Base-by-base conservation (phyloP, 768 basidiomycete genomes). In the Guyanaporus albipodus region DNA sequence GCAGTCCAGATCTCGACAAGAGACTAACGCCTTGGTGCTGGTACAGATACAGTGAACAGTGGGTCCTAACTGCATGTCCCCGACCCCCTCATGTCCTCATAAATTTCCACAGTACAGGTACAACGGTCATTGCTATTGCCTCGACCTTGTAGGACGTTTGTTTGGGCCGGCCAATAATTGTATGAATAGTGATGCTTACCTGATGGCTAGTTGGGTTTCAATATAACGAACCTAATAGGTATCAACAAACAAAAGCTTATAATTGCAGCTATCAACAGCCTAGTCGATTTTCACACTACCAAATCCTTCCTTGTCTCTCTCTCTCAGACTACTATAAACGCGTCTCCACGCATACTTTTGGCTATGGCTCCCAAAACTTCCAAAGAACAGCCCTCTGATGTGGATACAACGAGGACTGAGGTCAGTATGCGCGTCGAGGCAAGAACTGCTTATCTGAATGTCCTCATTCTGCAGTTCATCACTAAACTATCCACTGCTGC, bases 401-500 rank as follows among this genome's bases (percentile, higher is more conserved):
- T 32, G 42, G 63, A 69, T 23, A 47, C 56, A 14, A 54, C 56
- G 12, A 69, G 48, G 57, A 49, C 65, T 45, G 60, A 67, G 60
- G 65, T 68, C 15, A 37, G 63, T 49, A 26, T 44, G 49, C 53
- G 46, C 49, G 52, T 51, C 51, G 12, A 38, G 34, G 21, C 33
- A 15, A 33, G 27, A 24, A 23, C 36, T 37, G 32, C 42, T 51
- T 52, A 55, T 63, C 53, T 52, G 49, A 63, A 54, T 21, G 2
- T 38, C 44, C 48, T 48, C 61, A 52, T 56, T 56, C 45, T 56
- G 18, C 44, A 87, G 85, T 75, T 86, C 63, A 73, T 76, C 27
- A 61, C 68, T 24, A 74, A 76, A 56, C 71, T 88, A 53, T 64
- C 60, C 50, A 68, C 71, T 19, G 77, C 86, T 47, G 83, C 85